A percentile compares a stretch with the other conserved stretches of the same genome.
Conservation (phyloP, 2,329 filamentous ascomycete genomes). For the Scopulariopsis brevicaulis region DNA sequence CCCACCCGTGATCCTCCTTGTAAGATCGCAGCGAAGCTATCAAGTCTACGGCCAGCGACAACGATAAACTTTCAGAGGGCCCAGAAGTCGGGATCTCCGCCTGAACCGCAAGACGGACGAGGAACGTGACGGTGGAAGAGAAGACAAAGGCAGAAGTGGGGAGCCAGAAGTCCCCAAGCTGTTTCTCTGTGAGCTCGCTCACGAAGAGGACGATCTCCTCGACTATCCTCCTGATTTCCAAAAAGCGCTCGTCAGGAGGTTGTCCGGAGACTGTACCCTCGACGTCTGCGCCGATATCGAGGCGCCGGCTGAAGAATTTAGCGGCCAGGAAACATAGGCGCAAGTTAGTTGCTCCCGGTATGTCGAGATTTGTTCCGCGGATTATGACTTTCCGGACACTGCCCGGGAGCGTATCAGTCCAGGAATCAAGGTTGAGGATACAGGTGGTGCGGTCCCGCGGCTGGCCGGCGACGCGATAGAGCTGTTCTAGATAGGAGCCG, state of each 20-base stretch:
- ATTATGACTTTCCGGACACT: background rate
- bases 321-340: background rate
- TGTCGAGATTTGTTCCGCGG: background rate
- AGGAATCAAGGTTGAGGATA: background rate
- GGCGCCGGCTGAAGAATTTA: background rate
- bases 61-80: background rate
- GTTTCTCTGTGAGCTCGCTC: background rate
- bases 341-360: background rate
- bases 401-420: background rate
- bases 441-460: background rate
- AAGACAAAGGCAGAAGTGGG: background rate
- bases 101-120: background rate
- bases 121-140: background rate
- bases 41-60: background rate
- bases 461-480: background rate
- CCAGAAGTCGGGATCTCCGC: background rate
- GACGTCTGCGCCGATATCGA: background rate
- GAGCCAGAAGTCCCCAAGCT: background rate
- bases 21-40: background rate
- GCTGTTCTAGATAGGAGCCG: background rate
- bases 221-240: background rate
- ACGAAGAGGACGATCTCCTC: background rate
- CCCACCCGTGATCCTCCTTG: background rate
- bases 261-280: background rate
- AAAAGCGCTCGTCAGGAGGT: background rate